Conservation (phyloP, 2,329 filamentous ascomycete genomes). For the Colletotrichum spinosum region DNA sequence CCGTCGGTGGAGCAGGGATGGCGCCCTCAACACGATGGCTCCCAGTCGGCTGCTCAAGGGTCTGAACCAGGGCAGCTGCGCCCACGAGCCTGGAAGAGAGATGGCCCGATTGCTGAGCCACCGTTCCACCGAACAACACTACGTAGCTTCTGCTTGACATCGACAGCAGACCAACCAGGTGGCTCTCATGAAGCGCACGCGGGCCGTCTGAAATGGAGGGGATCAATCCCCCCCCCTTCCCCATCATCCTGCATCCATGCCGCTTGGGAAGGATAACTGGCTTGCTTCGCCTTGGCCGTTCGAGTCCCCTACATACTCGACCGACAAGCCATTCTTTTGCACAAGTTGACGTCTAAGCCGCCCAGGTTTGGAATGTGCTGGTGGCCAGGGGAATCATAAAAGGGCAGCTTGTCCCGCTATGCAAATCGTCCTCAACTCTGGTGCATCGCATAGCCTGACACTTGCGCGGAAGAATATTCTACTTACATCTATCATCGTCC, state of each 20-base stretch:
- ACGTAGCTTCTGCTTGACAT: neutral
- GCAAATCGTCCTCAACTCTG: neutral
- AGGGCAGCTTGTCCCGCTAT: constrained; percentile 28
- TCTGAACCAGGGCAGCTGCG: constrained; percentile 33
- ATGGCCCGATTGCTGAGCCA: constrained; percentile 13
- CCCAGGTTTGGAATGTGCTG: neutral
- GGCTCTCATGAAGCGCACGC: constrained; percentile 1
- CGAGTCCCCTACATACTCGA: constrained; percentile 22
- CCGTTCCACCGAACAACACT: constrained; percentile 6
- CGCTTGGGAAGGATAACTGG: constrained; percentile 22
- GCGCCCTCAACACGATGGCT: constrained; percentile 8
- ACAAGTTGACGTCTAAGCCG: constrained; percentile 12
- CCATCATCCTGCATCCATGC: neutral
- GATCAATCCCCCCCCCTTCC: neutral
- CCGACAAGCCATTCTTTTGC: constrained; percentile 7
- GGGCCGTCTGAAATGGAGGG: constrained; percentile 26
- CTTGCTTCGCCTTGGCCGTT: constrained; percentile 22
- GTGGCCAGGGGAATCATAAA: constrained; percentile 28
- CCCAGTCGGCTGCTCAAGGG: constrained; percentile 15
- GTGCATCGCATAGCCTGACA: constrained; percentile 14
- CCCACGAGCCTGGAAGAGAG: constrained; percentile 23
- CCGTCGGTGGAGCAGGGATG: constrained; percentile 29
- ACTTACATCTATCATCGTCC: constrained; percentile 7
- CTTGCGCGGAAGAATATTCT: constrained; percentile 33
- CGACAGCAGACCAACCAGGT: constrained; percentile 9